Evolutionary conservation across 2,329 filamentous ascomycete species (phyloP).

Genomic region (Orbilia brochopaga): DNA sequence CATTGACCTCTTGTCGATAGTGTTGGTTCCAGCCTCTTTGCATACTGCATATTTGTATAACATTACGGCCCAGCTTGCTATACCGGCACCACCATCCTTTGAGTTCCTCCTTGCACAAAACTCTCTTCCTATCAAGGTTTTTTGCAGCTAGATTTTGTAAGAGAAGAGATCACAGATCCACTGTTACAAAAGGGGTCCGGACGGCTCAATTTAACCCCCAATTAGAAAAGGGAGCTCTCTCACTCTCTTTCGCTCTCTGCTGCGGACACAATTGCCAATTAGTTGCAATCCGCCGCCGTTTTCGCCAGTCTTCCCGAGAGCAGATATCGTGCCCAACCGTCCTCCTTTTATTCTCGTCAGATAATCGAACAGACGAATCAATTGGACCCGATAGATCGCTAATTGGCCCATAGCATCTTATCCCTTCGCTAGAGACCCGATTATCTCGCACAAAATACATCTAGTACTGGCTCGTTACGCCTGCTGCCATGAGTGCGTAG

Average conservation of each 20-base stretch:
- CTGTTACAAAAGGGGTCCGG: conserved; percentile 14
- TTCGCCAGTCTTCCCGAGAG: too few species aligned
- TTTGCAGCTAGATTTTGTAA: conserved; percentile 45
- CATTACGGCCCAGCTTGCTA: conserved; percentile 7
- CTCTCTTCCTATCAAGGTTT: conserved; percentile 24
- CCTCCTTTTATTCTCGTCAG: conserved; percentile 1
- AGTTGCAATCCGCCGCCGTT: background rate
- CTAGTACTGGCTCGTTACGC: background rate
- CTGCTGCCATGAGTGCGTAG: conserved; percentile 10
- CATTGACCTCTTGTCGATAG: conserved; percentile 2
- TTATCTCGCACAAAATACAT: background rate
- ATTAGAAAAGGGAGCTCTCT: conserved; percentile 7
- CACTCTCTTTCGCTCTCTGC: background rate
- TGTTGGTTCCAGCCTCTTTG: conserved; percentile 14
- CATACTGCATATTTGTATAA: conserved; percentile 27
- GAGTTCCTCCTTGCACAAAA: conserved; percentile 5
- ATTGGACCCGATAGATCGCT: conserved; percentile 14
- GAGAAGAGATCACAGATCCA: conserved; percentile 50
- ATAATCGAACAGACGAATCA: conserved; percentile 15
- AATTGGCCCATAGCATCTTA: conserved; percentile 7
- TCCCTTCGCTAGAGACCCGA: background rate
- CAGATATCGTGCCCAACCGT: background rate
- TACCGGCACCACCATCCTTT: conserved; percentile 7
- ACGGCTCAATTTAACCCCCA: conserved; percentile 1
- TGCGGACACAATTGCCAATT: conserved; percentile 3